Base-by-base conservation (phyloP, 768 basidiomycete genomes). In the Filobasidium wieringae region DNA sequence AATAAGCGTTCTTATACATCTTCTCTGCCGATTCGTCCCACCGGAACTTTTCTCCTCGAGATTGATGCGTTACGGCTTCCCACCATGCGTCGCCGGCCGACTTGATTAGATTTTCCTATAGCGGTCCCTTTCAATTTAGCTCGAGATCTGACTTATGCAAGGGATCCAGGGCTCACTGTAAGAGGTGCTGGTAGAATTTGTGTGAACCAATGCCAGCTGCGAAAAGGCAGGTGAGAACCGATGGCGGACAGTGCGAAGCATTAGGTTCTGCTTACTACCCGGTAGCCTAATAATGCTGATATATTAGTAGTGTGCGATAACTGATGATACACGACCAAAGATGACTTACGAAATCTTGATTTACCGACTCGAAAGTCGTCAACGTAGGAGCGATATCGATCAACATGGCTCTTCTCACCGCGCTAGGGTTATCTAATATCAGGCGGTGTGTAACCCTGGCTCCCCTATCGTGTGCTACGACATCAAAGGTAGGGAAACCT, bases 351-450 rank as follows among this genome's bases (percentile, higher is more conserved):
- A 68, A 66, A 24, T 47, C 60, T 61, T 59, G 63, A 61, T 66
- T 43, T 2, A 61, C 64, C 2, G 45, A 19, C 29, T 64, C 65
- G 55, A 69, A 72, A 62, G 70, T 68, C 24, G 55, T 64, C 17
- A 68, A 33, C 17, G 72, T 74, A 0, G 71, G 72, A 12, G 66
- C 68, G 17, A 74, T 74, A 62, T 74, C 72, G 37, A 72, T 63
- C 29, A 71, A 24, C 58, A 68, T 63, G 51, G 72, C 39, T 30
- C 61, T 62, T 36, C 60, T 53, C 17, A 74, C 64, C 1, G 53
- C 58, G 5, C 61, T 47, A 0, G 70, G 67, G 24, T 65, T 55
- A 52, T 74, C 72, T 4, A 71, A 50, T 8, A 66, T 68, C 17
- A 74, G 51, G 2, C 72, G 62, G 59, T 74, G 72, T 1, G 68